A percentile compares a stretch with the other conserved stretches of the same genome.
Evolutionary conservation across 257 asterid species (phyloP).

Genomic region (Anisodus acutangulus): DNA sequence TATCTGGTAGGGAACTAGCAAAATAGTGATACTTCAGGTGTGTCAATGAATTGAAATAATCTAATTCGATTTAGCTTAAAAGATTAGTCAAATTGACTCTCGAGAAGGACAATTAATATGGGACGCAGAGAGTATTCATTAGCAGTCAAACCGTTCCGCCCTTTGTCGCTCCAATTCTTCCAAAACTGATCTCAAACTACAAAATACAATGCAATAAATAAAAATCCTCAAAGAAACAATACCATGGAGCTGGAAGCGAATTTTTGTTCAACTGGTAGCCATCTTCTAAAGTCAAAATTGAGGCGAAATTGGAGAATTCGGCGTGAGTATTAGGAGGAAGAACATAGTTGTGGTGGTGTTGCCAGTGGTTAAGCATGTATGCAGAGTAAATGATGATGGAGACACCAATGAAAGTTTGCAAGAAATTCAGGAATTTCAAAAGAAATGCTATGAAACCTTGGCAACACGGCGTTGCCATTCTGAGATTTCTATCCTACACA

Average conservation of each 20-base stretch:
- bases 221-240: not conserved
- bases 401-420: constrained; percentile 70
- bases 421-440: constrained; percentile 73
- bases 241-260: constrained; percentile 77
- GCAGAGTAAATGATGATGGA: constrained; percentile 63
- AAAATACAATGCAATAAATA: not conserved
- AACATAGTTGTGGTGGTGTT: constrained; percentile 39
- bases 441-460: constrained; percentile 62
- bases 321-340: constrained; percentile 32
- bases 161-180: not conserved
- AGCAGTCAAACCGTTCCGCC: not conserved
- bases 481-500: not conserved
- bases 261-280: constrained; percentile 33
- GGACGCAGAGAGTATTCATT: too few relatives aligned
- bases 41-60: too few relatives aligned
- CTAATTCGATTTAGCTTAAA: too few relatives aligned
- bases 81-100: too few relatives aligned
- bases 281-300: not conserved
- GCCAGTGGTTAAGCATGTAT: constrained; percentile 71
- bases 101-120: too few relatives aligned
- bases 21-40: too few relatives aligned
- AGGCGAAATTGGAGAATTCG: not conserved
- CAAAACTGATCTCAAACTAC: not conserved
- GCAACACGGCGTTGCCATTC: constrained; percentile 70
- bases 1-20: too few relatives aligned